phyloP scores from a whole-genome alignment of 1,284 basidiomycete species.

The Ustilago lituana region DNA sequence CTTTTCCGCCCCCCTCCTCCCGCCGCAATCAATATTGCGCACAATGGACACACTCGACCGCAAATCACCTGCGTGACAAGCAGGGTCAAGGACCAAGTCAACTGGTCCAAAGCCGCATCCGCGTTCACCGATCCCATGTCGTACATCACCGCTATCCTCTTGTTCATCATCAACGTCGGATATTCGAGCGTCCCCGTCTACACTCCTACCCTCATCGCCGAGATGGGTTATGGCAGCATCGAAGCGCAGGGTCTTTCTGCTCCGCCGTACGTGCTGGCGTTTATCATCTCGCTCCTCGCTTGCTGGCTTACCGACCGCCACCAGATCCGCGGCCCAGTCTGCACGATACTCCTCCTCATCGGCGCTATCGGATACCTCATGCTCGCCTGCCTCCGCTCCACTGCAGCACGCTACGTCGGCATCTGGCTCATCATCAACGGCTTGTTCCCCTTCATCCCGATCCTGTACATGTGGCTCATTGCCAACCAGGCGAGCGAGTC shows the following conservation, averaged over 20 bases:
- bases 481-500: constrained; percentile 53
- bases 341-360: constrained; percentile 46
- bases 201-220: constrained; percentile 57
- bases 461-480: constrained; percentile 59
- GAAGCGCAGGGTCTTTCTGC: constrained; percentile 53
- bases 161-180: constrained; percentile 63
- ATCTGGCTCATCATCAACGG: constrained; percentile 53
- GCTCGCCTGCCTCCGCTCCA: constrained; percentile 43
- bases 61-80: not conserved
- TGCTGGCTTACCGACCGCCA: constrained; percentile 47
- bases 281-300: constrained; percentile 35
- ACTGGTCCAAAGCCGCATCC: constrained; percentile 26
- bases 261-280: constrained; percentile 59
- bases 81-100: constrained; percentile 12
- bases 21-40: not conserved
- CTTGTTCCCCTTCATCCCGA: constrained; percentile 58
- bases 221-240: constrained; percentile 58
- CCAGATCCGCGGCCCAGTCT: constrained; percentile 52
- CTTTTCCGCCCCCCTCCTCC: constrained; percentile 41
- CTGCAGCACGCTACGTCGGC: constrained; percentile 42
- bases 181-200: constrained; percentile 62
- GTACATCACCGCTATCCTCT: constrained; percentile 47
- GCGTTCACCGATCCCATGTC: constrained; percentile 56
- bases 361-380: constrained; percentile 59
- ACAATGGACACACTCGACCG: not conserved